Evolutionary conservation across 2,329 filamentous ascomycete genomes (phyloP), one percentile per base, ranked within the genome.

Genomic region (Aspergillus caelatus): DNA sequence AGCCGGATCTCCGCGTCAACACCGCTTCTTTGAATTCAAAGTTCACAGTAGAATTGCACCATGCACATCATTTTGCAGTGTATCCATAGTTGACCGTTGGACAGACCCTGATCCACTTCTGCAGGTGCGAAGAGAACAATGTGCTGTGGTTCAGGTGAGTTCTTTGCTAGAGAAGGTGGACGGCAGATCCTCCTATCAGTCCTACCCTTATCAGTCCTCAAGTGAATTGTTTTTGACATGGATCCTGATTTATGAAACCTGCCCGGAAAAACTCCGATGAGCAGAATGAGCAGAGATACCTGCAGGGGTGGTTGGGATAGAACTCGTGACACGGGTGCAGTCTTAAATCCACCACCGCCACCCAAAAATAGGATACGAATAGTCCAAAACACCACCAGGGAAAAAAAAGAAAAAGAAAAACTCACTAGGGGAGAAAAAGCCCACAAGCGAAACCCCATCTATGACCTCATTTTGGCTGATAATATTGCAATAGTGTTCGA

Each of bases 281-380:
- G 32, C 26, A 32, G 32, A 32, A 43, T 19, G 9, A 19, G 32
- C 26, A 32, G 32, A 32, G 32, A 32, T 10, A 32, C 10, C 4
- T 26, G 45, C 21, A 48, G 45, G 10, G 23, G 26, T 50, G 46
- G 46, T 50, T 50, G 46, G 14, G n/a, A 50, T 50, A 30, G 23
- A 50, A 54, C 32, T 34, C 19, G 50, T 54, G 30, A 54, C 32
- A 36, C 50, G 21, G 50, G 2, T 34, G 0, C 50, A 16, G 50
- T 36, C 30, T 14, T 21, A n/a, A 34, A 21, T 34, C 30, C 14
- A 48, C 46, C 8, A 11, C 46, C 14, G 1, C 8, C 23, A 32
- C 32, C 52, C 52, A 55, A 55, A 55, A 55, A 55, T 55, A 55
- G 52, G 52, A 55, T 39, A 55, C 32, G 5, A 26, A 39, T 55